A percentile compares a stretch with the other conserved stretches of the same genome.
These are phyloP conservation scores for Orychophragmus violaceus DNA, from an alignment of 345 rosid species.

Conservation along the genomic window DNA sequence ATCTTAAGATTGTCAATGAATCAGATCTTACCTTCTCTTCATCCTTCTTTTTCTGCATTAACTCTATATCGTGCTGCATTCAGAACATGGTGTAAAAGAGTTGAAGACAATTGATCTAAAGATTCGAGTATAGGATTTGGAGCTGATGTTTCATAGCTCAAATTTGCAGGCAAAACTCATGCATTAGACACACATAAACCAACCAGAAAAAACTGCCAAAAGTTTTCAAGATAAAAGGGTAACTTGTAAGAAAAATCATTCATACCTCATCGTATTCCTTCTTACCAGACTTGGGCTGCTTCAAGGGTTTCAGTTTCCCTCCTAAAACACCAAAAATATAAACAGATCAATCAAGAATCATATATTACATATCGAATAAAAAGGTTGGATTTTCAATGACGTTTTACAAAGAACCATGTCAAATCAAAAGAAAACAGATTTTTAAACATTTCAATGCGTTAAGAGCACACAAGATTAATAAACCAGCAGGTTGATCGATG, in stretches of 20 bases:
- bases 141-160: background rate
- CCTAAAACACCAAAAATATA: conserved; percentile 28
- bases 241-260: background rate
- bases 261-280: conserved; percentile 77
- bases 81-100: background rate
- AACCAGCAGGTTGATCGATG: background rate
- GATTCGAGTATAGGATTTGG: background rate
- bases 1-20: background rate
- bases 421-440: background rate
- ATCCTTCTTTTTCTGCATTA: conserved; percentile 58
- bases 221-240: background rate
- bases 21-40: conserved; percentile 37
- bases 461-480: background rate
- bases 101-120: background rate
- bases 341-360: background rate
- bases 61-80: conserved; percentile 43
- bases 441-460: background rate
- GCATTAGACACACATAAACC: background rate
- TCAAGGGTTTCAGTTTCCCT: conserved; percentile 87
- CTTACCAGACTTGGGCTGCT: conserved; percentile 59
- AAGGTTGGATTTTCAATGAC: background rate
- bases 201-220: too few relatives aligned
- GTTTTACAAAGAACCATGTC: background rate
- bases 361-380: background rate
- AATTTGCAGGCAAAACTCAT: background rate